Evolutionary conservation across 2,329 filamentous ascomycete genomes (phyloP), one percentile per base, ranked within the genome.

Genomic region (Phialocephala sp.): DNA sequence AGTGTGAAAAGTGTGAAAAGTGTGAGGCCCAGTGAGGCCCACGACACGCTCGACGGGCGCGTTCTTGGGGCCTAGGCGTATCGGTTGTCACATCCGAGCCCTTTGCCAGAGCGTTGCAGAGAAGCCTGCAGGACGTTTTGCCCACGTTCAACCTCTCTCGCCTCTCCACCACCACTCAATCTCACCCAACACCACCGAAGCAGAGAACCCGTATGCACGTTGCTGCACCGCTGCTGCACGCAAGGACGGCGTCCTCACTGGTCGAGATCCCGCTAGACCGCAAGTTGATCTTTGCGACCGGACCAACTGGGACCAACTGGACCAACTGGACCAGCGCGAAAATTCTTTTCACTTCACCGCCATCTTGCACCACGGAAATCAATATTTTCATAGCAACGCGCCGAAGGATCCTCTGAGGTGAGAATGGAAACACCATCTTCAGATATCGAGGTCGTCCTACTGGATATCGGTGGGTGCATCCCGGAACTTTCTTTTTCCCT

Each of bases 391-490:
- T 32, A 14, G 22, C 4, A 27, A 54, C 50, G 50, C 50, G 24
- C 50, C 50, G 24, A 54, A 50, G 45, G 45, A 50, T 50, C 22
- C 18, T 18, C n/a, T 20, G 47, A 32, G 24, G 47, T 54, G 50
- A 50, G 45, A 14, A 52, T 54, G 50, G 50, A 54, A 9, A 54
- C 50, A 35, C 50, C 50, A 35, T 54, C 37, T 41, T 14, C 61
- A 41, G 59, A 57, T 27, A 41, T 68, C 39, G 63, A 73, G 60
- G 71, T 72, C 15, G 68, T 76, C 32, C 59, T 77, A 35, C 67
- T 77, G n/a, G 75, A 77, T 71, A 76, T 77, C 47, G 75, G 75
- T 76, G 67, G 69, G 75, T 72, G 60, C 45, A n/a, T 61, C 64
- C 57, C 43, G 58, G 32, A 45, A 36, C 20, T 36, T 43, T 37